These are phyloP conservation scores for Phaeosphaeria sp. DNA, from an alignment of 2,329 filamentous ascomycete genomes.

Conservation along the genomic window DNA sequence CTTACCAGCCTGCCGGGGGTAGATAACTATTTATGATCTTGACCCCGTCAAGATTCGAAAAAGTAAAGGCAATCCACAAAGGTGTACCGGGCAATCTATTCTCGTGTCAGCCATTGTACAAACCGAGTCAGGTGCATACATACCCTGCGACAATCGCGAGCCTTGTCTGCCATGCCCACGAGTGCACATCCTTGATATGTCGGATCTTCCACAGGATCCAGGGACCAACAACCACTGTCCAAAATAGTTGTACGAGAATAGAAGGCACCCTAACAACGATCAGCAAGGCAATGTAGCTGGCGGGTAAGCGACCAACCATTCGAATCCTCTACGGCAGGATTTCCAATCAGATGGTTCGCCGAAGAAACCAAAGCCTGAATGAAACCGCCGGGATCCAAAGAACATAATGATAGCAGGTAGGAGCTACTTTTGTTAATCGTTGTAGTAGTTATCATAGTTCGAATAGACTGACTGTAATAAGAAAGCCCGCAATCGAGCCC, in stretches of 20 bases:
- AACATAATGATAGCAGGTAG: slow-evolving; percentile 66
- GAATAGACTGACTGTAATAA: slow-evolving; percentile 36
- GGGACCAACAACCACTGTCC: slow-evolving; percentile 44
- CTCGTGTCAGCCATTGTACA: slow-evolving; percentile 21
- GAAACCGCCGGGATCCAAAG: slow-evolving; percentile 70
- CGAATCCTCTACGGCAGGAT: slow-evolving; percentile 62
- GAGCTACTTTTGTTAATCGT: slow-evolving; percentile 54
- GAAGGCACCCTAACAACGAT: slow-evolving; percentile 42
- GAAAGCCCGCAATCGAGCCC: slow-evolving; percentile 36
- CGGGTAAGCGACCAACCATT: slow-evolving; percentile 60
- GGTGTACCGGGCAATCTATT: slow-evolving; percentile 46
- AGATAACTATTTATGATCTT: slow-evolving; percentile 39
- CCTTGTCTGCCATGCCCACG: slow-evolving; percentile 49
- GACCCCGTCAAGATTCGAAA: slow-evolving; percentile 32
- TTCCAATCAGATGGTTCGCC: slow-evolving; percentile 56
- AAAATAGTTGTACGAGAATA: slow-evolving; percentile 47
- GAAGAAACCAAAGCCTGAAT: slow-evolving; percentile 62
- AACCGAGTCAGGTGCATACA: slow-evolving; percentile 1
- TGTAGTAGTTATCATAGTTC: neutral
- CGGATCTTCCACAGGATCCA: slow-evolving; percentile 50
- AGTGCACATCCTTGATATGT: slow-evolving; percentile 45
- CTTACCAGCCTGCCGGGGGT: slow-evolving; percentile 46
- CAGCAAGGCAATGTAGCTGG: slow-evolving; percentile 3
- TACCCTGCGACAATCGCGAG: slow-evolving; percentile 48
- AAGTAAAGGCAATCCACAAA: slow-evolving; percentile 48